phyloP scores from a whole-genome alignment of 805 yeast genomes.

The Lipomyces japonicus region DNA sequence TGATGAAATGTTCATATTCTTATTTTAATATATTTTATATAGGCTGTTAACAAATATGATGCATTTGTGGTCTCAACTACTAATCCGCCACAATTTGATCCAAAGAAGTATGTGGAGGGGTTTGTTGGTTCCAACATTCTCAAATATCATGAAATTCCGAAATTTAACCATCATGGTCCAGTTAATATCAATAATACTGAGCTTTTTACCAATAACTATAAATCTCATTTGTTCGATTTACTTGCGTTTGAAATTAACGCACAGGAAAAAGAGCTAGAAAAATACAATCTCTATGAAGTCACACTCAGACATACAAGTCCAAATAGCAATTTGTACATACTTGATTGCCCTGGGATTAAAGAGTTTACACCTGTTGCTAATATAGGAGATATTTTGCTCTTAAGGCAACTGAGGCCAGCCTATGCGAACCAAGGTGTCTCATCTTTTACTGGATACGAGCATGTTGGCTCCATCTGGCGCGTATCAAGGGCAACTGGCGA shows the following conservation, averaged over 20 bases:
- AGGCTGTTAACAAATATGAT: slow-evolving; percentile 14
- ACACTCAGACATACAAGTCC: slow-evolving; percentile 2
- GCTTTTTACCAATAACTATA: slow-evolving; percentile 5
- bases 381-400: slow-evolving; percentile 15
- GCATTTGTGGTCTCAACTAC: slow-evolving; percentile 4
- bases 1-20: not conserved
- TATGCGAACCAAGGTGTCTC: slow-evolving; percentile 6
- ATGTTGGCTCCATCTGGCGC: slow-evolving; percentile 21
- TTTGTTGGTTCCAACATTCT: slow-evolving; percentile 13
- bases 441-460: slow-evolving; percentile 19
- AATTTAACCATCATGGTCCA: slow-evolving; percentile 2
- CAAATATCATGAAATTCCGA: not conserved
- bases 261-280: slow-evolving; percentile 8
- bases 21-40: not conserved
- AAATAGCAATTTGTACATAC: slow-evolving; percentile 6
- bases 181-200: not conserved
- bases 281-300: slow-evolving; percentile 17
- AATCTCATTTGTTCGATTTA: slow-evolving; percentile 4
- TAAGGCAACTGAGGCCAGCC: slow-evolving; percentile 22
- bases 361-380: slow-evolving; percentile 23
- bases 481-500: slow-evolving; percentile 18
- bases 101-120: slow-evolving; percentile 7
- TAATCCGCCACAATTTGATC: slow-evolving; percentile 16
- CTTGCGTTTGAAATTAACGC: slow-evolving; percentile 16
- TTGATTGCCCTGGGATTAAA: slow-evolving; percentile 22